Base-by-base conservation (phyloP, 371 early-diverging fungal species). In the Mucor racemosus region DNA sequence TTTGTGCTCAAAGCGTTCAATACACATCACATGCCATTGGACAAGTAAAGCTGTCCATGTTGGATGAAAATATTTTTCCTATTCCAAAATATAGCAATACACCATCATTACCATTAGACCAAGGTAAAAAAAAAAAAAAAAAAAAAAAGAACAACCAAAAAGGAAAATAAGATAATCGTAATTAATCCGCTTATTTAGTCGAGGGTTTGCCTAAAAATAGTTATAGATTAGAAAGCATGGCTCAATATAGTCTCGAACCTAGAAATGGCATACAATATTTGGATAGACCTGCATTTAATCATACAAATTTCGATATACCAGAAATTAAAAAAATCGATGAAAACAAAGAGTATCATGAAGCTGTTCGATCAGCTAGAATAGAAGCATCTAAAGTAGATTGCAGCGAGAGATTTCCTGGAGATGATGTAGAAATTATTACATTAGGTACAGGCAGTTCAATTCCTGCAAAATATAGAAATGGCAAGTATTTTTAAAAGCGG, bases 391-490 rank as follows among this genome's bases (percentile, higher is more conserved):
- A 67, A 17, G 78, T 79, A 0, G 53, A 68, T n/a, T 39, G 57
- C 2, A 36, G 48, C 21, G 40, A 64, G 7, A 33, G 48, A 9
- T 76, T 84, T 62, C 83, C 86, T 34, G 86, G 88, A 19, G 71
- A 77, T 5, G 78, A 87, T 54, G 77, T 88, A 4, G 73, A 81
- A 7, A 64, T 92, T 15, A 86, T 91, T 14, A 88, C 97, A 0
- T 86, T 96, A 8, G 99, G 99, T 10, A 99, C 99, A 0, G 99
- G 98, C 8, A 96, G 99, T 19, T 91, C 99, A 0, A 79, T 97
- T 40, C 99, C 99, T 2, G 92, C 94, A n/a, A 93, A 93, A 69
- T 94, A 94, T 79, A 85, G 99, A 76, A 99, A 99, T 78, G 97
- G 96, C 89, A 89, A 36, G 39, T 26, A 10, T 38, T 9, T 10